A percentile compares a stretch with the other conserved stretches of the same genome.
Evolutionary conservation across 441 rosid genomes (phyloP).

Genomic region (Pelargonium myrrhifolium): DNA sequence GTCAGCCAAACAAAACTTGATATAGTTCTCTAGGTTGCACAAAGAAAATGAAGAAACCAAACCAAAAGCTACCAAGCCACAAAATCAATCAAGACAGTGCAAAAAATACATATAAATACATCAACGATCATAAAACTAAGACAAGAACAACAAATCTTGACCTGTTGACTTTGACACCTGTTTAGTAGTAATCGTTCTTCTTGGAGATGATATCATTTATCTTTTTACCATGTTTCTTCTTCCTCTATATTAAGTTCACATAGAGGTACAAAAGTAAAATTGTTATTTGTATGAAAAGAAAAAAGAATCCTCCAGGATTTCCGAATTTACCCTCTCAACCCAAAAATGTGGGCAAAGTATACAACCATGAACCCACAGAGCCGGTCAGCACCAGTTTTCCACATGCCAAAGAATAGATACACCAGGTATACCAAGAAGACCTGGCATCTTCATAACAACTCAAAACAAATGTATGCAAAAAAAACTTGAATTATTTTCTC

Average conservation of each 20-base stretch:
- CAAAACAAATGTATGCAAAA: not conserved
- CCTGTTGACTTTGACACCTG: not conserved
- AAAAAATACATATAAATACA: not conserved
- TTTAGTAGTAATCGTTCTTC: not conserved
- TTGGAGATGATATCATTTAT: not conserved
- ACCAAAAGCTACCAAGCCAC: not conserved
- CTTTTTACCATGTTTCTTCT: not conserved
- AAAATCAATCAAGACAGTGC: not conserved
- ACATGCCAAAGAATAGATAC: not conserved
- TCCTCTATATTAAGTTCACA: not conserved
- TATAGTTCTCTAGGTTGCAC: not conserved
- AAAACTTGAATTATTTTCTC: not conserved
- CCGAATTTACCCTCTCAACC: too few relatives aligned
- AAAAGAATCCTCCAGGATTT: too few relatives aligned
- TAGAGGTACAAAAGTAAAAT: too few relatives aligned
- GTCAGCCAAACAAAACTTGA: constrained; percentile 1
- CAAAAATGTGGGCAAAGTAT: not conserved
- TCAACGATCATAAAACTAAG: not conserved
- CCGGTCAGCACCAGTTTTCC: not conserved
- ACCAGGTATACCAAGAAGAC: not conserved
- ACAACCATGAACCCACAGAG: not conserved
- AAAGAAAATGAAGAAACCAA: not conserved
- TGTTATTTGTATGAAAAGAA: too few relatives aligned
- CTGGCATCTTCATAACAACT: not conserved
- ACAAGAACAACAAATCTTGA: not conserved